A percentile compares a stretch with the other conserved stretches of the same genome.
Conservation (phyloP, 2,329 filamentous ascomycete genomes). For the Trichophyton rubrum region DNA sequence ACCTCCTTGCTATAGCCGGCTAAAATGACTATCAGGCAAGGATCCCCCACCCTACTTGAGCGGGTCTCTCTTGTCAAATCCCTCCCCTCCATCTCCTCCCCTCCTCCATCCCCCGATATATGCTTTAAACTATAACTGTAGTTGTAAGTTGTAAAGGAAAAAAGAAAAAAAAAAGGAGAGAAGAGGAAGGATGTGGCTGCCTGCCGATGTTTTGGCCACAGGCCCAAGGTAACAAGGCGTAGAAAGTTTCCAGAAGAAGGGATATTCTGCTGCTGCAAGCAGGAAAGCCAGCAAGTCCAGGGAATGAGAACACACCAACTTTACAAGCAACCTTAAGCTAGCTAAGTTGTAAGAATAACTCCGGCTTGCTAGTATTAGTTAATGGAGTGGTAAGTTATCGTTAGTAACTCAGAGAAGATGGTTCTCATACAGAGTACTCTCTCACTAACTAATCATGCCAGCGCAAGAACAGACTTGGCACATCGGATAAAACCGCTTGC, state of each 20-base stretch:
- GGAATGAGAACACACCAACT: background rate
- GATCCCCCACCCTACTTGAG: background rate
- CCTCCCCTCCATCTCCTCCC: background rate
- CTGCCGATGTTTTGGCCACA: background rate
- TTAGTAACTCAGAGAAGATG: background rate
- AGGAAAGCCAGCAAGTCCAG: background rate
- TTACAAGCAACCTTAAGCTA: background rate
- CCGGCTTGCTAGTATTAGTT: no score
- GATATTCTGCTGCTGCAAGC: background rate
- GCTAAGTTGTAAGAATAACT: background rate
- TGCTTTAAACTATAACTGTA: background rate
- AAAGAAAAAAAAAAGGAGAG: background rate
- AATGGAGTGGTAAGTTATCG: background rate
- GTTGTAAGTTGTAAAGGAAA: no score
- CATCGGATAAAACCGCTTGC: background rate
- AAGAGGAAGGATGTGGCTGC: background rate
- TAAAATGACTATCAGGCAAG: background rate
- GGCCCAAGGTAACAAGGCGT: background rate
- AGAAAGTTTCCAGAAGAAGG: background rate
- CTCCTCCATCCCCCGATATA: background rate
- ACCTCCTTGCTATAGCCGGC: background rate
- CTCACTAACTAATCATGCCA: background rate
- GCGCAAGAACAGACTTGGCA: background rate
- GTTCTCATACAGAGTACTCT: no score
- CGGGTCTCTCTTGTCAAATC: background rate